These are phyloP conservation scores for Novakomyces olei DNA, from an alignment of 805 yeast species.

Conservation along the genomic window DNA sequence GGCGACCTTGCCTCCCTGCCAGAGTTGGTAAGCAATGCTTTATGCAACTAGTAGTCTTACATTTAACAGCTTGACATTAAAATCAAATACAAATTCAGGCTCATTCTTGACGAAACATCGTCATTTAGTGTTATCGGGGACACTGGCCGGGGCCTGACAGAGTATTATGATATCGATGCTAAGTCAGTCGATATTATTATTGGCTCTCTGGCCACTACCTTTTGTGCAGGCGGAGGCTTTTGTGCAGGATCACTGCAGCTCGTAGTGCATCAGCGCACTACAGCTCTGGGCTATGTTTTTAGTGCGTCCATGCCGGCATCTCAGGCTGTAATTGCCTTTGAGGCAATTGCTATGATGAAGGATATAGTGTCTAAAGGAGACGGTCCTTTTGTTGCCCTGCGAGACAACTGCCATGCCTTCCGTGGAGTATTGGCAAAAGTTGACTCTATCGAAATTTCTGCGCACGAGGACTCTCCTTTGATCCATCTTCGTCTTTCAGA, in stretches of 20 bases:
- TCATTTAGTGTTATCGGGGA: conserved; percentile 72
- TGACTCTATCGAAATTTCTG: conserved; percentile 7
- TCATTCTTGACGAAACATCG: conserved; percentile 68
- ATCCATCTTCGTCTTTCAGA: conserved; percentile 40
- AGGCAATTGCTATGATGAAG: conserved; percentile 34
- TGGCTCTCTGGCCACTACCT: conserved; percentile 62
- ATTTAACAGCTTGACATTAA: no score
- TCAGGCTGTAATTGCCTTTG: conserved; percentile 45
- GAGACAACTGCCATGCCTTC: conserved; percentile 20
- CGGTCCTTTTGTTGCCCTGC: conserved; percentile 15
- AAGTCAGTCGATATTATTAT: conserved; percentile 59
- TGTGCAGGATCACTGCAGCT: conserved; percentile 69
- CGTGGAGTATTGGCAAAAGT: conserved; percentile 18
- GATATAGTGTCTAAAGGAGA: conserved; percentile 16
- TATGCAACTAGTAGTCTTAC: no score
- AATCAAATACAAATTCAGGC: conserved; percentile 59
- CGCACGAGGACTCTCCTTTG: conserved; percentile 32
- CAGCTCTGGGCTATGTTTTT: conserved; percentile 74
- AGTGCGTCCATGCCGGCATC: conserved; percentile 91
- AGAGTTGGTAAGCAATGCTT: no score
- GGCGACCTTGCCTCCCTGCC: conserved; percentile 59
- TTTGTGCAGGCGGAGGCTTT: conserved; percentile 81
- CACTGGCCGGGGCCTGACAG: conserved; percentile 70
- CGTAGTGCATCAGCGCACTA: conserved; percentile 80
- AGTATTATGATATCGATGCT: conserved; percentile 46